phyloP scores from a whole-genome alignment of 2,329 filamentous ascomycete species.

The Beauveria medogensis region DNA sequence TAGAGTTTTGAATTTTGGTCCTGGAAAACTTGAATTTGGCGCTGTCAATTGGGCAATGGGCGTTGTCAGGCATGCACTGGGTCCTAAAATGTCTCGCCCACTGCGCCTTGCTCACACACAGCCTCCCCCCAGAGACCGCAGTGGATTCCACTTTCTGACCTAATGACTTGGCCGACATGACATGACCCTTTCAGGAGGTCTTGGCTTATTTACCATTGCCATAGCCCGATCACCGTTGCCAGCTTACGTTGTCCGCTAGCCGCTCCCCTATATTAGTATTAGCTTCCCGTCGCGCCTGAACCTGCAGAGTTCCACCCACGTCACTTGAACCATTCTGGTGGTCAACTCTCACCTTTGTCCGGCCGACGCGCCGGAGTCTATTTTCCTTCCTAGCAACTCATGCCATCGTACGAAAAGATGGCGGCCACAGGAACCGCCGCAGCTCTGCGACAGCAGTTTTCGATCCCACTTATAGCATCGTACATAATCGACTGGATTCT shows the following conservation, averaged over 20 bases:
- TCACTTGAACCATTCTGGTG: neutral
- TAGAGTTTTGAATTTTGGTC: neutral
- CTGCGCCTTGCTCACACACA: slow-evolving; percentile 7
- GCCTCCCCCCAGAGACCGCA: neutral
- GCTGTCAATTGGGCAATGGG: neutral
- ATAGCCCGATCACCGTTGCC: neutral
- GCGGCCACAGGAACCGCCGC: slow-evolving; percentile 16
- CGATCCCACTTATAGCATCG: slow-evolving; percentile 42
- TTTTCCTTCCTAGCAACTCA: slow-evolving; percentile 10
- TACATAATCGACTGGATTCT: slow-evolving; percentile 71
- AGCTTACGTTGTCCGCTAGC: slow-evolving; percentile 6
- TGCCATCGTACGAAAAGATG: slow-evolving; percentile 23
- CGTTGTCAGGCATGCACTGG: neutral
- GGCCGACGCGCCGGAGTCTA: neutral
- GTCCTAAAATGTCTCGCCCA: neutral
- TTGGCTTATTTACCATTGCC: neutral
- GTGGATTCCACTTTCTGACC: neutral
- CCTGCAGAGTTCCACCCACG: neutral
- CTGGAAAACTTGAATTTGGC: neutral
- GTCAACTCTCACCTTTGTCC: neutral
- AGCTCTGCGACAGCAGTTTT: slow-evolving; percentile 19
- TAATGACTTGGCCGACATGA: neutral
- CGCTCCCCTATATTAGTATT: neutral
- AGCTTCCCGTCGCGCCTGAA: neutral
- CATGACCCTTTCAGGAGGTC: neutral